These are phyloP conservation scores for Tetracladium maxilliforme DNA, from an alignment of 2,329 filamentous ascomycete species.

Conservation along the genomic window DNA sequence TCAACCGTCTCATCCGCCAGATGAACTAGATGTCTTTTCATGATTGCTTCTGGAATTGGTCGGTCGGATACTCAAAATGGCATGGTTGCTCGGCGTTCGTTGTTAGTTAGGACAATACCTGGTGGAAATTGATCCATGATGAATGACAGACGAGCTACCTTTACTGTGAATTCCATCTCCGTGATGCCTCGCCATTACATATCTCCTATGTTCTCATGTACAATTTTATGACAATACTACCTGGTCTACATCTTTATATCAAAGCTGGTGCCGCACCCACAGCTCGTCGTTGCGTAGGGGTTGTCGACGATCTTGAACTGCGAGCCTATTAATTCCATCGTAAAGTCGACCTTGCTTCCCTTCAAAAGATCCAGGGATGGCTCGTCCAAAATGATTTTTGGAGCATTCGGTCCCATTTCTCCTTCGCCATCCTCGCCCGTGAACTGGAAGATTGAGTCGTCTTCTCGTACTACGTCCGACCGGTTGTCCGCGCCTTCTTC, in stretches of 20 bases:
- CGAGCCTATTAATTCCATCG: slow-evolving; percentile 83
- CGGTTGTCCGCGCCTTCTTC: slow-evolving; percentile 5
- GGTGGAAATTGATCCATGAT: too few species aligned
- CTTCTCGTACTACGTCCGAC: slow-evolving; percentile 9
- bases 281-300: slow-evolving; percentile 80
- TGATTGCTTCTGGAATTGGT: too few species aligned
- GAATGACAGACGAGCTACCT: too few species aligned
- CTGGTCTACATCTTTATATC: slow-evolving; percentile 57
- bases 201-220: slow-evolving; percentile 3
- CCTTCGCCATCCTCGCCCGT: neutral
- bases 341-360: slow-evolving; percentile 92
- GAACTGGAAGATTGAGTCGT: slow-evolving; percentile 16
- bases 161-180: slow-evolving; percentile 1
- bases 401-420: neutral
- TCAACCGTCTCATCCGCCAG: slow-evolving; percentile 90
- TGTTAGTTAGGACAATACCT: too few species aligned
- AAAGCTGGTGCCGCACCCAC: slow-evolving; percentile 94
- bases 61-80: too few species aligned
- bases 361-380: slow-evolving; percentile 78
- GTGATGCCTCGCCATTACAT: slow-evolving; percentile 1
- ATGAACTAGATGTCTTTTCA: slow-evolving; percentile 69
- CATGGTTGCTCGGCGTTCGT: too few species aligned
- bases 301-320: slow-evolving; percentile 97
- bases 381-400: slow-evolving; percentile 68
- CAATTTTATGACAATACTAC: too few species aligned